Evolutionary conservation across 2,329 filamentous ascomycete species (phyloP), one percentile per base, ranked within the genome.

Genomic region (Pestalotiopsis sp.): DNA sequence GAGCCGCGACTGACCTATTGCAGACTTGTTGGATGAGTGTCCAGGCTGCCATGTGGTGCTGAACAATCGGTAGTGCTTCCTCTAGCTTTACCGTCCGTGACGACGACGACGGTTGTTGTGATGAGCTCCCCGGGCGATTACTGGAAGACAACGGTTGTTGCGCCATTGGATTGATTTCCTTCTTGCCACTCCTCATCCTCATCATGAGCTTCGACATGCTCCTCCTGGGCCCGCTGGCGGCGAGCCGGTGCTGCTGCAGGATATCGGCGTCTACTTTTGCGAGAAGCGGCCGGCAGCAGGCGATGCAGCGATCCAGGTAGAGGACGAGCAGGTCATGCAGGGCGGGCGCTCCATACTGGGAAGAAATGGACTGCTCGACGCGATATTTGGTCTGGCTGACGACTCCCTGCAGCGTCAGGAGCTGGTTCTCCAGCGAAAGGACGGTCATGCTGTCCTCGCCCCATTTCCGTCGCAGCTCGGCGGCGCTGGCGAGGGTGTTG

Each of bases 401-500:
- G 11, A 35, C 59, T 9, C 30, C 38, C 38, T 35, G 26, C 30
- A 62, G 22, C 22, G 59, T 39, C 22, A 44, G 30, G 14, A 62
- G 59, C 14, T 62, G 59, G 17, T 44, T 62, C 38, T 62, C 59
- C 14, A 62, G 38, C 30, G 59, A 35, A 7, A 62, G 14, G 59
- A 62, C 38, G 26, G 59, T 44, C 30, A 35, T 13, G 35, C 38
- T 30, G 35, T 38, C 59, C n/a, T 62, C 24, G 20, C 38, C 38
- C 59, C 59, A 62, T 44, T 62, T 24, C 30, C 59, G 30, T 44
- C 59, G 59, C 38, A 62, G 30, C 59, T 62, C 59, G 26, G 59
- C 59, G 20, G 30, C 59, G 20, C 20, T 39, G 13, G 30, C 26
- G 30, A 62, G 30, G 17, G 59, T 39, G n/a, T n/a, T 62, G 17